Percentiles rank a stretch among this genome's conserved stretches.
These are phyloP conservation scores for Chrysanthemum makinoi DNA, from an alignment of 129 eudicot genomes.

Conservation along the genomic window DNA sequence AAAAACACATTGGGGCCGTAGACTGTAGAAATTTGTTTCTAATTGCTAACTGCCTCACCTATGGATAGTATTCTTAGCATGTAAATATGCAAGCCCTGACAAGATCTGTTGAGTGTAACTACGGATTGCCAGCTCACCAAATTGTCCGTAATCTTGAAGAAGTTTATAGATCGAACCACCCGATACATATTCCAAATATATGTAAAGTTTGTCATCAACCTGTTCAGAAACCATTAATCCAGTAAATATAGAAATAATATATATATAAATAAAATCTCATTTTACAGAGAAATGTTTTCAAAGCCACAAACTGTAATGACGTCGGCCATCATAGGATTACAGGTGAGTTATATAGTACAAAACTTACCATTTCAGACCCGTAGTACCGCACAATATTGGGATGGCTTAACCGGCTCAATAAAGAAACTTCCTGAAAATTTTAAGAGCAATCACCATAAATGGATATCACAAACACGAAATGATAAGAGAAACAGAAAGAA, in stretches of 20 bases:
- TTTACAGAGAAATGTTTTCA: neutral
- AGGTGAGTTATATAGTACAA: constrained; percentile 9
- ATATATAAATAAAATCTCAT: neutral
- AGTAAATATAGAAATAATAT: neutral
- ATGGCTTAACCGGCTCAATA: constrained; percentile 88
- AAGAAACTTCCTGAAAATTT: constrained; percentile 65
- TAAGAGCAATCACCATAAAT: constrained; percentile 17
- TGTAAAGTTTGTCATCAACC: constrained; percentile 90
- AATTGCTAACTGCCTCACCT: constrained; percentile 42
- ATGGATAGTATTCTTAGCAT: constrained; percentile 79
- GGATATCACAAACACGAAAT: constrained; percentile 3
- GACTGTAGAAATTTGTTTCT: neutral
- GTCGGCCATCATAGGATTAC: constrained; percentile 7
- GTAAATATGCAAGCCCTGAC: constrained; percentile 92
- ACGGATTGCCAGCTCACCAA: constrained; percentile 86
- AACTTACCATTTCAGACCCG: constrained; percentile 82
- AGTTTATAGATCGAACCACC: constrained; percentile 96
- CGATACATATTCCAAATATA: constrained; percentile 93
- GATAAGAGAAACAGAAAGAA: neutral
- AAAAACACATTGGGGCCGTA: constrained; percentile 9
- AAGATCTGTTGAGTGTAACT: constrained; percentile 91
- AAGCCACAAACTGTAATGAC: constrained; percentile 1
- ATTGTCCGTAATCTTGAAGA: constrained; percentile 89
- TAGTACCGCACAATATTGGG: constrained; percentile 95
- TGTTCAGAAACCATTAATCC: constrained; percentile 29